A percentile compares a stretch with the other conserved stretches of the same genome.
phyloP scores from a whole-genome alignment of 306 rosid species.

The Benincasa hispida region DNA sequence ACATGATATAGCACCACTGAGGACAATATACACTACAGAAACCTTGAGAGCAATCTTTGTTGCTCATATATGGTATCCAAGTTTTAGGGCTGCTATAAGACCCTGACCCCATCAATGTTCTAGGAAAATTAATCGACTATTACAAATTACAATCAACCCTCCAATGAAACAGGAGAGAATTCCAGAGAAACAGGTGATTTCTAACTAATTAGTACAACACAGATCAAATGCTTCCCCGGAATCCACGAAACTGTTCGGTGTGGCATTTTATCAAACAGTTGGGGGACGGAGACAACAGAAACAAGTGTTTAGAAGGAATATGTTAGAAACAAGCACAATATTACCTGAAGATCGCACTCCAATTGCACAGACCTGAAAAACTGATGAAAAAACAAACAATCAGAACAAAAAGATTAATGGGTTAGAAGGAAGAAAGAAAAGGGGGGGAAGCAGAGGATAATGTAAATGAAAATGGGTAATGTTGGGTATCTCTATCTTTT shows the following conservation, averaged over 20 bases:
- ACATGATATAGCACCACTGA: constrained; percentile 65
- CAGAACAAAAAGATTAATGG: constrained; percentile 8
- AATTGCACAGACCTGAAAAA: constrained; percentile 1
- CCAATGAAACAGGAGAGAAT: neutral
- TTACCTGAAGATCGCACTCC: constrained; percentile 16
- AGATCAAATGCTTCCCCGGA: neutral
- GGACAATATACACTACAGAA: constrained; percentile 74
- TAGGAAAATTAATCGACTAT: neutral
- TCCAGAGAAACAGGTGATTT: neutral
- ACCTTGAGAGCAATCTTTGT: constrained; percentile 81
- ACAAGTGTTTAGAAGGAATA: neutral
- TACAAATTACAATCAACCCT: neutral
- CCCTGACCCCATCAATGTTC: constrained; percentile 53
- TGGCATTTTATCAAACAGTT: neutral
- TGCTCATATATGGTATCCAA: constrained; percentile 62
- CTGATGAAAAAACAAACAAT: constrained; percentile 1
- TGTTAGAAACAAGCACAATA: neutral
- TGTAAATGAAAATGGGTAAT: constrained; percentile 12
- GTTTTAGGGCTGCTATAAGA: constrained; percentile 52
- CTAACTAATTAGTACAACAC: neutral
- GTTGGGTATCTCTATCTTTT: neutral
- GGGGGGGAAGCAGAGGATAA: constrained; percentile 14
- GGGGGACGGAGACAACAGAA: neutral
- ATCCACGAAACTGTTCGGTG: neutral
- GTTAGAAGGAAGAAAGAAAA: constrained; percentile 16